Percentiles rank a stretch among this genome's conserved stretches.
Conservation (phyloP, 2,329 filamentous ascomycete genomes). For the Microascus cirrosus region DNA sequence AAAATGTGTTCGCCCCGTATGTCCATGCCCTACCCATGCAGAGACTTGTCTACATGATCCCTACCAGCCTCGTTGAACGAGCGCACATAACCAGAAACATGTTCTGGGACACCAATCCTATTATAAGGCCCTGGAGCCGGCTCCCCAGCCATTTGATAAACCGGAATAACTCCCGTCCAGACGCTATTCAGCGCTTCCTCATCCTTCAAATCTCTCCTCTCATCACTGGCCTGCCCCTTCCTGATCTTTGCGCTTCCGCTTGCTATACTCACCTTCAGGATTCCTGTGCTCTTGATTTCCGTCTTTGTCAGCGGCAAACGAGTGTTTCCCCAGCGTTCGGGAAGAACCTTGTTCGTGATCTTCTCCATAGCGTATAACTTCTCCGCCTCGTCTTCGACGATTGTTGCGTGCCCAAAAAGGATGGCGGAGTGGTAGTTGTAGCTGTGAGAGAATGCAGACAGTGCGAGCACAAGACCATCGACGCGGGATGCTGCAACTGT, state of each 20-base stretch:
- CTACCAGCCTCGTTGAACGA: constrained; percentile 20
- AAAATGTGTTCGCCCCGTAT: no score
- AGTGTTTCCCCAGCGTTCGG: constrained; percentile 56
- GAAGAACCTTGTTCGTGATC: constrained; percentile 65
- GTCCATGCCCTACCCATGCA: not conserved
- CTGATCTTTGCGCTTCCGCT: constrained; percentile 69
- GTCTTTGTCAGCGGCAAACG: constrained; percentile 59
- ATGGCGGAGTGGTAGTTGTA: constrained; percentile 80
- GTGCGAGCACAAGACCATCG: constrained; percentile 68
- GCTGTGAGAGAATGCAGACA: constrained; percentile 71
- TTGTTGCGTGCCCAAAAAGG: constrained; percentile 60
- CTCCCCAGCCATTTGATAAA: constrained; percentile 51
- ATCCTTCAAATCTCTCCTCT: constrained; percentile 34
- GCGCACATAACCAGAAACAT: constrained; percentile 37
- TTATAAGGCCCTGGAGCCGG: constrained; percentile 53
- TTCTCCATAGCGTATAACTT: constrained; percentile 68
- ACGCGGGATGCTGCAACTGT: constrained; percentile 63
- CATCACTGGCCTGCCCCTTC: constrained; percentile 49
- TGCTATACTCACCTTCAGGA: constrained; percentile 57
- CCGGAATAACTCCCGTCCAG: constrained; percentile 50
- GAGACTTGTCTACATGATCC: not conserved
- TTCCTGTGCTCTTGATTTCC: constrained; percentile 65
- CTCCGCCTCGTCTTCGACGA: constrained; percentile 58
- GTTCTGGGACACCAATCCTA: constrained; percentile 46
- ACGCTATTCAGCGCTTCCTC: constrained; percentile 25